Evolutionary conservation across 2,329 filamentous ascomycete genomes (phyloP), one percentile per base, ranked within the genome.

Genomic region (Arthrocladium fulminans): DNA sequence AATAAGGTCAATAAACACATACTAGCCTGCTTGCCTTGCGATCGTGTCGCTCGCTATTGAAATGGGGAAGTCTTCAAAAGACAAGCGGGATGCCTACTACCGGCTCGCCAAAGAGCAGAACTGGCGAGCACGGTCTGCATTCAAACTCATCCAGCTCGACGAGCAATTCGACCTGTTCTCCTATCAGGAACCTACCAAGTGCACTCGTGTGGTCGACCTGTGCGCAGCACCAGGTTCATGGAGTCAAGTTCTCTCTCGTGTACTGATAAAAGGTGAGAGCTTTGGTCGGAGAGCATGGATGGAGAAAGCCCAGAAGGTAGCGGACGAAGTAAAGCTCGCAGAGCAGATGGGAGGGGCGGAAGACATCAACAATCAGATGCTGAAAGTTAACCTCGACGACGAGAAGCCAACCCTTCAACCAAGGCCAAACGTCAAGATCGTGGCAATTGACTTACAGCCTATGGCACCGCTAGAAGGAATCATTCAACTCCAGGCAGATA

Each of bases 21-120:
- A n/a, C n/a, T n/a, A n/a, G n/a, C n/a, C n/a, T n/a, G n/a, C n/a
- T n/a, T n/a, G n/a, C n/a, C n/a, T n/a, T n/a, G n/a, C n/a, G n/a
- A n/a, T n/a, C n/a, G n/a, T n/a, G n/a, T n/a, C n/a, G n/a, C n/a
- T n/a, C n/a, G n/a, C n/a, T n/a, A n/a, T n/a, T n/a, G n/a, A 46
- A 13, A 94, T 95, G 89, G 89, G 89, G 1, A 97, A 97, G 66
- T 95, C 92, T 1, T 97, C 90, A 41, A 98, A 98, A 68, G 92
- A 98, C 64, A 98, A 98, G 71, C 86, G 92, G 46, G 92, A 98
- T 66, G 89, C 89, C 39, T 98, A 98, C 70, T 98, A 98, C 63
- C 81, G 92, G 47, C 84, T 98, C 7, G 92, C 92, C 15, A 98
- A 98, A 70, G 92, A 98, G 67, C 92, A 98, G 73, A 94, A 94